These are phyloP conservation scores for Annulohypoxylon maeteangense DNA, from an alignment of 495 filamentous ascomycete species.

Conservation along the genomic window DNA sequence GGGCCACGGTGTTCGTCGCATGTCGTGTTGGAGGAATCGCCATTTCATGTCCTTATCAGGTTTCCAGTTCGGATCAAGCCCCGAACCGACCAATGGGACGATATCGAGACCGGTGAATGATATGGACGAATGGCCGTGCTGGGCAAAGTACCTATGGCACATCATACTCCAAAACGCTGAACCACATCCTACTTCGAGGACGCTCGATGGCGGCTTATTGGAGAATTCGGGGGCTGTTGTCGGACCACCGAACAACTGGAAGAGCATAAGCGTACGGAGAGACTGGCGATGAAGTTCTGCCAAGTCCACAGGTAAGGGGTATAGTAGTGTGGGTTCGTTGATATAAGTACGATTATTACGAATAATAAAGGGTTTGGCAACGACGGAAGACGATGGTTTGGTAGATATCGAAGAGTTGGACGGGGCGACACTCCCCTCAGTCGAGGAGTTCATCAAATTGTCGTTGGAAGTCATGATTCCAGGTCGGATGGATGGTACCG, in stretches of 20 bases:
- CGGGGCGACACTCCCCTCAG: conserved; percentile 41
- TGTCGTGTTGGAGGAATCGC: conserved; percentile 88
- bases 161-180: conserved; percentile 89
- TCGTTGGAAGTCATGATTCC: conserved; percentile 45
- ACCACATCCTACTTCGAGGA: conserved; percentile 90
- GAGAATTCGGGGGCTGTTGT: conserved; percentile 76
- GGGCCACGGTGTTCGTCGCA: conserved; percentile 78
- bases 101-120: conserved; percentile 89
- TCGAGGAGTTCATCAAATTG: conserved; percentile 34
- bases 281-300: conserved; percentile 88
- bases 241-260: conserved; percentile 81
- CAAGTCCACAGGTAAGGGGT: conserved; percentile 89
- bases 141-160: conserved; percentile 79
- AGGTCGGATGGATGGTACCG: conserved; percentile 44
- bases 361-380: conserved; percentile 71
- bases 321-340: conserved; percentile 76
- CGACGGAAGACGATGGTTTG: conserved; percentile 30
- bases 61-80: conserved; percentile 44
- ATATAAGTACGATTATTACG: conserved; percentile 84
- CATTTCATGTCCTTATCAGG: conserved; percentile 79
- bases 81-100: conserved; percentile 77
- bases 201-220: conserved; percentile 74
- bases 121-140: conserved; percentile 66
- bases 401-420: conserved; percentile 43
- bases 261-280: conserved; percentile 81